Percentiles rank a stretch among this genome's conserved stretches.
phyloP scores from a whole-genome alignment of 2,329 filamentous ascomycete species.

The Penicillium aurantiogriseum region DNA sequence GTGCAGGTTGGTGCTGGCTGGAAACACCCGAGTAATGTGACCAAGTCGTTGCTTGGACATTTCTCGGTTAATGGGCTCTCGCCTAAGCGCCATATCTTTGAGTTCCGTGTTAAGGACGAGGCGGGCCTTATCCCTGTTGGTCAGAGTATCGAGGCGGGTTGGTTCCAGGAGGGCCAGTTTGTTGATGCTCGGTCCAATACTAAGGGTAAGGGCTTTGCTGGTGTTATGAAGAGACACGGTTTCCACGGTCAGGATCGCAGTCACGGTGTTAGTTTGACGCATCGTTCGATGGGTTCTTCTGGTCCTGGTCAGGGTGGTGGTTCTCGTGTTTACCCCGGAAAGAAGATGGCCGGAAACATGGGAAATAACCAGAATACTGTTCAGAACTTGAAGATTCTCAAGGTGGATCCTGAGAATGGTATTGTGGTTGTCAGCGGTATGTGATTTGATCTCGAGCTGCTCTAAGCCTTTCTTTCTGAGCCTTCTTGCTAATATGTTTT shows the following conservation, averaged over 20 bases:
- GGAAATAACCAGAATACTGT: constrained; percentile 83
- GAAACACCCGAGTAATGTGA: constrained; percentile 71
- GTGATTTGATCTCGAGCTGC: constrained; percentile 5
- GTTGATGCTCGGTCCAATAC: constrained; percentile 79
- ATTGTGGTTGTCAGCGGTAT: constrained; percentile 82
- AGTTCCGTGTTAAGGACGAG: constrained; percentile 79
- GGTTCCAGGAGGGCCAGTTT: constrained; percentile 87
- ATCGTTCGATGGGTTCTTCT: constrained; percentile 85
- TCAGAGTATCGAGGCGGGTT: constrained; percentile 73
- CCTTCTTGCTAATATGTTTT: constrained; percentile 10
- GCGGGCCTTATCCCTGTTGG: constrained; percentile 74
- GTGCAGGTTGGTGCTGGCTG: constrained; percentile 83
- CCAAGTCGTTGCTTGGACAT: constrained; percentile 81
- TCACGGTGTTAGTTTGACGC: constrained; percentile 93
- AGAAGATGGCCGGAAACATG: constrained; percentile 98
- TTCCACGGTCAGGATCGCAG: constrained; percentile 85
- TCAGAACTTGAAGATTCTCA: constrained; percentile 86
- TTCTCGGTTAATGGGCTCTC: constrained; percentile 78
- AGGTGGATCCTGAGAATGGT: constrained; percentile 82
- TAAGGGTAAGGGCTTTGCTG: constrained; percentile 88
- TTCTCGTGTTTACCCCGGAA: constrained; percentile 88
- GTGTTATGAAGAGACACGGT: constrained; percentile 96
- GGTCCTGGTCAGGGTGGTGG: constrained; percentile 90
- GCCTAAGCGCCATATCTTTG: constrained; percentile 78
- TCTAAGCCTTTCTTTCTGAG: background rate